These are phyloP conservation scores for Gorgonomyces haynaldii DNA, from an alignment of 192 early-diverging fungal species.

Conservation along the genomic window DNA sequence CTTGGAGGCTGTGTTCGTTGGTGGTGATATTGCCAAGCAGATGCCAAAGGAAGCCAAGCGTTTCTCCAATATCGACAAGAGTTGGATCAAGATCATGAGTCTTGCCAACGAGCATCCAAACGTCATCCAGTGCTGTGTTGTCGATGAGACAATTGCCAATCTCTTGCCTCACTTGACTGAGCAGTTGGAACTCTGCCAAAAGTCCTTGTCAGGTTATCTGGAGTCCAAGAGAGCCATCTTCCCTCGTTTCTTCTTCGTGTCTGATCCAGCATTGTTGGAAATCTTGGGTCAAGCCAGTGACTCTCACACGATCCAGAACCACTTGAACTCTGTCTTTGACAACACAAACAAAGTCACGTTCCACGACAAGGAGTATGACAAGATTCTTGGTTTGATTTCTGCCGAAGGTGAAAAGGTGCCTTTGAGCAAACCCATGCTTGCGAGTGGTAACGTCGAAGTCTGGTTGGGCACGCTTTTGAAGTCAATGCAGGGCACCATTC, in stretches of 20 bases:
- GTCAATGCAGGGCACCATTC: constrained; percentile 44
- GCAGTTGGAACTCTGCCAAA: constrained; percentile 55
- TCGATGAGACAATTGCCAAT: constrained; percentile 54
- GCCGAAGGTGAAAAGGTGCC: constrained; percentile 50
- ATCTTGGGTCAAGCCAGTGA: constrained; percentile 54
- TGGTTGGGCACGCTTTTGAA: constrained; percentile 50
- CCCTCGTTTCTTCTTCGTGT: constrained; percentile 55
- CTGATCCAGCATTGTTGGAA: constrained; percentile 51
- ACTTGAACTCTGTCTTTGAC: constrained; percentile 50
- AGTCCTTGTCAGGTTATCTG: constrained; percentile 49
- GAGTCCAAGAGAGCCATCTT: constrained; percentile 55
- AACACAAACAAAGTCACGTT: constrained; percentile 46
- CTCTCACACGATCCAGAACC: constrained; percentile 55
- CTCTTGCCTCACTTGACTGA: constrained; percentile 50
- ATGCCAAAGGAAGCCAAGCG: constrained; percentile 60
- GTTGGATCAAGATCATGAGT: constrained; percentile 58
- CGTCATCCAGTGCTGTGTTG: constrained; percentile 53
- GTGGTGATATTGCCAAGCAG: constrained; percentile 58
- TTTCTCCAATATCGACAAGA: constrained; percentile 56
- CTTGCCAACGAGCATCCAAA: constrained; percentile 55
- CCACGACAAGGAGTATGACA: constrained; percentile 60
- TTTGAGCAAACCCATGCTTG: constrained; percentile 42
- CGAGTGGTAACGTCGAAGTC: constrained; percentile 48
- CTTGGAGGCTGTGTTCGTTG: constrained; percentile 54
- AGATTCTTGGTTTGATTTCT: constrained; percentile 46